Evolutionary conservation across 208 protist species (phyloP).

Genomic region (Naegleria lovaniensis): DNA sequence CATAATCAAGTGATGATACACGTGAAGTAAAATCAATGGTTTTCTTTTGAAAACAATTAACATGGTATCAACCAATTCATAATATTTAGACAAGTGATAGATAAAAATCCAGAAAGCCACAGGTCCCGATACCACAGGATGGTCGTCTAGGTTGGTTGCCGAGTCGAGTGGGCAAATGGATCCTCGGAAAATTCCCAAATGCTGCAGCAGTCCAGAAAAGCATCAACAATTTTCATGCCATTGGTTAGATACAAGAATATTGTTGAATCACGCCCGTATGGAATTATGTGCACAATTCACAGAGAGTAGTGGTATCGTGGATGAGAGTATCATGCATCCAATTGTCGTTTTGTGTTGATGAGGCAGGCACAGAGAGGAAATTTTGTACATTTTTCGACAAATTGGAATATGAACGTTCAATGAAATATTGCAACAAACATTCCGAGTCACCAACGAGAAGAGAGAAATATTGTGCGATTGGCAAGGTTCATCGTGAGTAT

Average conservation of each 20-base stretch:
- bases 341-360: too few relatives aligned
- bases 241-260: too few relatives aligned
- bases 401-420: too few relatives aligned
- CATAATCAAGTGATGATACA: slow-evolving; percentile 39
- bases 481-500: too few relatives aligned
- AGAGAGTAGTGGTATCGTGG: too few relatives aligned
- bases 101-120: neutral
- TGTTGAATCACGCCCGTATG: too few relatives aligned
- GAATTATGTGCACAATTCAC: too few relatives aligned
- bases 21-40: slow-evolving; percentile 38
- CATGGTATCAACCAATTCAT: slow-evolving; percentile 43
- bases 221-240: neutral
- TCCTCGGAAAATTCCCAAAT: neutral
- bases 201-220: neutral
- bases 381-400: too few relatives aligned
- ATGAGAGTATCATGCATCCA: too few relatives aligned
- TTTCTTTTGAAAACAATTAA: slow-evolving; percentile 40
- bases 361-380: too few relatives aligned
- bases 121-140: neutral
- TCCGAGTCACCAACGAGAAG: too few relatives aligned
- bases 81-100: slow-evolving; percentile 33
- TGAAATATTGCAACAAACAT: too few relatives aligned
- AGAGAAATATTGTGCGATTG: neutral
- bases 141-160: neutral
- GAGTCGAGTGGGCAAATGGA: neutral